These are phyloP conservation scores for Pouteria campechiana DNA, from an alignment of 179 eudicot species.

Conservation along the genomic window DNA sequence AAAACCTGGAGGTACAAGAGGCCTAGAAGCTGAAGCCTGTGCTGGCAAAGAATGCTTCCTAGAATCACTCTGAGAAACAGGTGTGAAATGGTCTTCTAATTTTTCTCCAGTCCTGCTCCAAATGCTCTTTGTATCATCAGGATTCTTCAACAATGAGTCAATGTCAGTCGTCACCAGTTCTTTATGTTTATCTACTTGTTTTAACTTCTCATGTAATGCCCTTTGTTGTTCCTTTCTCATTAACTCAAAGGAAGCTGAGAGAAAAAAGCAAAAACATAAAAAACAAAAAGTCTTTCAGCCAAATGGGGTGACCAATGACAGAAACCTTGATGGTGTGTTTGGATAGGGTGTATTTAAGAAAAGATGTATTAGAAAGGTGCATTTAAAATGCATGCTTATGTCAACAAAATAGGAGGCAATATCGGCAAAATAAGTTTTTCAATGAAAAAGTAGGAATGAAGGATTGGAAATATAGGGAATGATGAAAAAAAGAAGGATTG, in stretches of 20 bases:
- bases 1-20: slow-evolving; percentile 97
- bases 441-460: too few relatives aligned
- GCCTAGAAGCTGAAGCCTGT: slow-evolving; percentile 52
- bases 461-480: too few relatives aligned
- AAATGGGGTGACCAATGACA: not conserved
- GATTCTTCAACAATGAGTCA: slow-evolving; percentile 21
- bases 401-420: too few relatives aligned
- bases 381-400: too few relatives aligned
- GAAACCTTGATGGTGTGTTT: not conserved
- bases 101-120: slow-evolving; percentile 14
- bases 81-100: slow-evolving; percentile 19
- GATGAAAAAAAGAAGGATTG: too few relatives aligned
- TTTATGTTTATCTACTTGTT: slow-evolving; percentile 38
- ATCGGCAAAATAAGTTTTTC: too few relatives aligned
- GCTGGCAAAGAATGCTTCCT: slow-evolving; percentile 34
- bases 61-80: slow-evolving; percentile 31
- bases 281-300: not conserved
- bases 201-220: slow-evolving; percentile 74
- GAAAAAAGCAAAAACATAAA: too few relatives aligned
- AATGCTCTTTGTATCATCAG: slow-evolving; percentile 20
- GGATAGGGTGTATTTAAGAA: too few relatives aligned
- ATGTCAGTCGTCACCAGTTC: slow-evolving; percentile 26
- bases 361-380: too few relatives aligned
- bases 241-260: slow-evolving; percentile 79
- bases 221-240: slow-evolving; percentile 96